Conservation (phyloP, 345 rosid species). For the Mercurialis annua region DNA sequence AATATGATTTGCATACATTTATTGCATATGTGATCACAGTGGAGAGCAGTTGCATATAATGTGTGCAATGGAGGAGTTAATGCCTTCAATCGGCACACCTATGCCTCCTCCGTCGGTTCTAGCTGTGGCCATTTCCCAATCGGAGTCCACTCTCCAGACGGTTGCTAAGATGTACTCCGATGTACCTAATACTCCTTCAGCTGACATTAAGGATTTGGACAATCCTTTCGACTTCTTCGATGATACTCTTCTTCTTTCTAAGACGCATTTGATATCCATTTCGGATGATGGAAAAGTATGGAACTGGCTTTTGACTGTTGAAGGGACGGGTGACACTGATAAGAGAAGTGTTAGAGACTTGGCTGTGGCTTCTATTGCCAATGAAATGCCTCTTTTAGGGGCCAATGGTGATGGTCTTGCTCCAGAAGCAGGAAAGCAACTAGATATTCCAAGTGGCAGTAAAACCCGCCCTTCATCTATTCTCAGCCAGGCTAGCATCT, state of each 20-base stretch:
- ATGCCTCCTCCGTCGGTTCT: conserved; percentile 77
- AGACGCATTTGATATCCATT: conserved; percentile 71
- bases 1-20: conserved; percentile 17
- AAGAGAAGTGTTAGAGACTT: conserved; percentile 35
- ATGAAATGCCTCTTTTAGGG: conserved; percentile 28
- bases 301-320: conserved; percentile 87
- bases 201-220: conserved; percentile 54
- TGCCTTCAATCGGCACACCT: conserved; percentile 83
- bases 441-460: conserved; percentile 31
- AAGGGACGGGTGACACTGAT: conserved; percentile 59
- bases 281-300: conserved; percentile 95
- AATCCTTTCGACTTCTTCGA: conserved; percentile 86
- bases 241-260: conserved; percentile 61
- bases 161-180: conserved; percentile 63
- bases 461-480: conserved; percentile 38
- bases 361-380: conserved; percentile 24
- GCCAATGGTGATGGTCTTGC: conserved; percentile 28
- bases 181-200: conserved; percentile 40
- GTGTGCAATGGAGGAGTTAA: conserved; percentile 80
- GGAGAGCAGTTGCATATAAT: conserved; percentile 85
- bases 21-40: conserved; percentile 44
- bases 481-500: conserved; percentile 34
- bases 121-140: conserved; percentile 54
- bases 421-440: conserved; percentile 32
- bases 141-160: conserved; percentile 78